These are phyloP conservation scores for Trichophaea hybrida DNA, from an alignment of 2,329 filamentous ascomycete genomes.

Conservation along the genomic window DNA sequence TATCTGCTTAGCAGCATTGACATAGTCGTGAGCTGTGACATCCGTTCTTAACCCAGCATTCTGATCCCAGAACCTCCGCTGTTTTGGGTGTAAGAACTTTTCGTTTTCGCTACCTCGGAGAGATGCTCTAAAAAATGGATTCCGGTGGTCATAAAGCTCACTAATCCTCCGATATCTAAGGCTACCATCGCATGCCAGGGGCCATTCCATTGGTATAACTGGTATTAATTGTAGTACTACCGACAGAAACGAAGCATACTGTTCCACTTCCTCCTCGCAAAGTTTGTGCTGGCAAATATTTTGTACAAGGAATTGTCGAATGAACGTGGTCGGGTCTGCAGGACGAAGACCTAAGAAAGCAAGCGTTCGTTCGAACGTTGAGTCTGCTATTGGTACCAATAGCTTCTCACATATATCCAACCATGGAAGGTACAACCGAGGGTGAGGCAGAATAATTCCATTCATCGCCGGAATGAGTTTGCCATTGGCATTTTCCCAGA, in stretches of 20 bases:
- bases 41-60: neutral
- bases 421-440: neutral
- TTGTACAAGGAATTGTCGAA: neutral
- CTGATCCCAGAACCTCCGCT: neutral
- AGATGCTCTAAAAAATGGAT: neutral
- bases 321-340: neutral
- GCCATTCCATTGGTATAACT: neutral
- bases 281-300: neutral
- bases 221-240: neutral
- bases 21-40: neutral
- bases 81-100: neutral
- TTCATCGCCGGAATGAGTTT: neutral
- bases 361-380: neutral
- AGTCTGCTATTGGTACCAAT: neutral
- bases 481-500: neutral
- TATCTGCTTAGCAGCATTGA: neutral
- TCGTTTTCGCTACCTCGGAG: neutral
- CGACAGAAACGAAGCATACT: neutral
- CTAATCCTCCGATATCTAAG: neutral
- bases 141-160: constrained; percentile 1
- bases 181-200: neutral
- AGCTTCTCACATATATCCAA: neutral
- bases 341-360: neutral
- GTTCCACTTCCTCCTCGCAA: neutral
- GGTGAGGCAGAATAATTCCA: neutral